Conservation (phyloP, 768 basidiomycete genomes). For the Lenzites betulinus region DNA sequence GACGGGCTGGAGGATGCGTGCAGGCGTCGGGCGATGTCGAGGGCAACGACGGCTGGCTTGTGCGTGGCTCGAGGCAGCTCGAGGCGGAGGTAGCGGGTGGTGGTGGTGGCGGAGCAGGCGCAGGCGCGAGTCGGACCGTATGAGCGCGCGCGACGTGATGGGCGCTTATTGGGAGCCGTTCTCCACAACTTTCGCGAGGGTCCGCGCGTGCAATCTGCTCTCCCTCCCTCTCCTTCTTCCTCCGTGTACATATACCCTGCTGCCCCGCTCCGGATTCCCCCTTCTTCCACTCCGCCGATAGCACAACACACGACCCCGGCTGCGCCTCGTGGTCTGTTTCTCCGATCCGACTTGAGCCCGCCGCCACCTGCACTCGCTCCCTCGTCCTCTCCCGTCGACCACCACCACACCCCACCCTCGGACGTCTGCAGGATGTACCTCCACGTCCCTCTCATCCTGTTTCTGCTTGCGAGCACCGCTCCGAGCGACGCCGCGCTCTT, state of each 20-base stretch:
- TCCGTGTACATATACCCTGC: slow-evolving; percentile 23
- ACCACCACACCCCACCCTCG: slow-evolving; percentile 3
- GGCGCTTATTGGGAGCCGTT: slow-evolving; percentile 3
- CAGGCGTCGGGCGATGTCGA: not conserved
- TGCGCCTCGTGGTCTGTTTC: slow-evolving; percentile 14
- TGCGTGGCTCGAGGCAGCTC: not conserved
- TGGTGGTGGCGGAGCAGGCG: not conserved
- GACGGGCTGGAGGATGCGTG: not conserved
- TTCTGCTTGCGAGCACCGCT: slow-evolving; percentile 34
- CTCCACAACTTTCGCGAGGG: slow-evolving; percentile 14
- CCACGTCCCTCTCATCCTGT: slow-evolving; percentile 31
- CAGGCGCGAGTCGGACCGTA: not conserved
- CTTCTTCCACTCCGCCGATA: slow-evolving; percentile 5
- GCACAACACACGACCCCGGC: slow-evolving; percentile 10
- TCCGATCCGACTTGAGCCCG: not conserved
- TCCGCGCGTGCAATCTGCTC: not conserved
- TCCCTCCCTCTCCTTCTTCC: not conserved
- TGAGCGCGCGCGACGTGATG: not conserved
- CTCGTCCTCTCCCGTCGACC: not conserved
- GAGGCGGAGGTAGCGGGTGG: not conserved
- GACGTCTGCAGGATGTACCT: slow-evolving; percentile 28
- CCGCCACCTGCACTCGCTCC: not conserved
- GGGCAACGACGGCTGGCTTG: not conserved
- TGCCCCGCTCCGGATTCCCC: slow-evolving; percentile 1
- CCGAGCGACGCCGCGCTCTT: slow-evolving; percentile 30